Evolutionary conservation across 805 yeast genomes (phyloP), one percentile per base, ranked within the genome.

Genomic region (Yarrowia osloensis): DNA sequence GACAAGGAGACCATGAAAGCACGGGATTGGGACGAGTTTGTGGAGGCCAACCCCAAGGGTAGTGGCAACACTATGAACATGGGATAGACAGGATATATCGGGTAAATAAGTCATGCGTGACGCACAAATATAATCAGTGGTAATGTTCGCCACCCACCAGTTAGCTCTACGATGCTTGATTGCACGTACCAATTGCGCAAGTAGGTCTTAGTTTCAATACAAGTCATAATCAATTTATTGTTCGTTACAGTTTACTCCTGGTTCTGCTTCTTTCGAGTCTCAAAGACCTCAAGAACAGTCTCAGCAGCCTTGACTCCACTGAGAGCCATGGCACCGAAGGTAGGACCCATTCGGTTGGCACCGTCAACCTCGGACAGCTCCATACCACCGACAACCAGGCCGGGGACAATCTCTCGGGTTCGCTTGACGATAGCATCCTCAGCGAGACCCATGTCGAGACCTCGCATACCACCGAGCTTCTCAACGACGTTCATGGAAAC

Each of bases 21-120:
- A 67, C 82, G 99, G 67, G 83, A 85, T 47, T 95, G 98, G 98
- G 99, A 95, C 77, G 96, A 90, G 69, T 95, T 94, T 81, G 86
- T 87, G 54, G 99, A 95, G 70, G 85, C 85, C 3, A 86, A 91
- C 74, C 89, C 92, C 0, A 86, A 85, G 73, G 99, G 99, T 8
- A 87, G 93, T 67, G 99, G 99, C 12, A 94, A 94, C 74, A 91
- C 93, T 55, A 85, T 83, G 75, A 85, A 88, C 71, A 77, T 85
- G 67, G 94, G 94, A 7, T 84, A 63, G 19, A 19, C 46, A 19
- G 31, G 4, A 28, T 28, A 28, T 28, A 28, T n/a, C n/a, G n/a
- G n/a, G n/a, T n/a, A n/a, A n/a, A n/a, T n/a, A n/a, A n/a, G n/a
- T n/a, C n/a, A n/a, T n/a, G n/a, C n/a, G n/a, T n/a, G n/a, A n/a